Evolutionary conservation across 768 basidiomycete genomes (phyloP).

Genomic region (Phallus indusiatus): DNA sequence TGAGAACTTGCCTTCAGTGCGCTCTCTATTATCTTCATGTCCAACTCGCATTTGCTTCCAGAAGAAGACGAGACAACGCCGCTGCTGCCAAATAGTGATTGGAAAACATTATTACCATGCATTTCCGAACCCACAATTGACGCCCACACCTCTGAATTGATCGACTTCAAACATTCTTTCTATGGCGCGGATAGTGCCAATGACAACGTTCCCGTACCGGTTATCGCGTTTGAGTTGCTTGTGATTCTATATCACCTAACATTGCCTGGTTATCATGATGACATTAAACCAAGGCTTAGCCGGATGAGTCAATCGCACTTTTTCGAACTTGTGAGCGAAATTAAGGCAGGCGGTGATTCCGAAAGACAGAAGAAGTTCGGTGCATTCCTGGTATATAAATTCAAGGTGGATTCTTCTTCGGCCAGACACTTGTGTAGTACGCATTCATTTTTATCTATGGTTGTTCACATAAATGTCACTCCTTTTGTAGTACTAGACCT

Average conservation of each 20-base stretch:
- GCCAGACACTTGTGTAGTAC: not conserved
- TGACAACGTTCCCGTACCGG: not conserved
- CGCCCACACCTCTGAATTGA: not conserved
- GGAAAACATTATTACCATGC: not conserved
- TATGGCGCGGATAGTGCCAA: not conserved
- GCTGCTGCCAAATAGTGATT: not conserved
- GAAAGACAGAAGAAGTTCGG: not conserved
- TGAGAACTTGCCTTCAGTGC: not conserved
- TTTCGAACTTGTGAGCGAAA: not conserved
- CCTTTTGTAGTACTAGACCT: slow-evolving; percentile 3
- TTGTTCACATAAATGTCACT: no score
- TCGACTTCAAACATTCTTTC: not conserved
- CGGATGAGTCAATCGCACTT: not conserved
- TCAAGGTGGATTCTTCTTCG: not conserved
- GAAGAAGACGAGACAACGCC: not conserved
- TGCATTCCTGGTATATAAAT: not conserved
- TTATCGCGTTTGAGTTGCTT: slow-evolving; percentile 1
- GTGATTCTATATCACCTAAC: slow-evolving; percentile 1
- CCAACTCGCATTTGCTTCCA: not conserved
- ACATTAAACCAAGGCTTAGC: no score
- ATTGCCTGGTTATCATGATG: not conserved
- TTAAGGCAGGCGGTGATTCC: not conserved
- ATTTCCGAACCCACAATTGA: not conserved
- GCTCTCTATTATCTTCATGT: not conserved
- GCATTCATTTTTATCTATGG: not conserved